phyloP scores from a whole-genome alignment of 192 early-diverging fungal species.

The Coemansia sp. region DNA sequence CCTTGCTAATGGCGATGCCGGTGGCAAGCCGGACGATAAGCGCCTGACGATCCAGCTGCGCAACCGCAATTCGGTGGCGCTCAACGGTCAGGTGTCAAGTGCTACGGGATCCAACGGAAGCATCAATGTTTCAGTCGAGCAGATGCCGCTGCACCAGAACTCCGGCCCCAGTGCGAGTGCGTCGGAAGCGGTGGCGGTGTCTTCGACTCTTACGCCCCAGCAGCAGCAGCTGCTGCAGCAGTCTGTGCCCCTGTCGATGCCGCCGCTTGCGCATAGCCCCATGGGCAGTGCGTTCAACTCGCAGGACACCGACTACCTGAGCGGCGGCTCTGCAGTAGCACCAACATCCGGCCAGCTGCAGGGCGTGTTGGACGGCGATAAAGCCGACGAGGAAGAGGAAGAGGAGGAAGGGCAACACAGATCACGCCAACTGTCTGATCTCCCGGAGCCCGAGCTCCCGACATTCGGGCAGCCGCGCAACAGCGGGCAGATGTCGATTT shows the following conservation, averaged over 20 bases:
- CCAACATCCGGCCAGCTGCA: no score
- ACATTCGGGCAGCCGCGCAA: conserved; percentile 12
- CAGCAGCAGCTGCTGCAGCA: neutral
- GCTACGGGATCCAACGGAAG: neutral
- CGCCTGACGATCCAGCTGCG: conserved; percentile 56
- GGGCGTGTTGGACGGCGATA: neutral
- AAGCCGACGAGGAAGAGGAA: neutral
- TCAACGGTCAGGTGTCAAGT: neutral
- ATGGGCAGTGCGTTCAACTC: conserved; percentile 17
- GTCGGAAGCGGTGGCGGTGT: neutral
- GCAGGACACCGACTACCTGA: conserved; percentile 5
- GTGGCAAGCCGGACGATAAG: conserved; percentile 33
- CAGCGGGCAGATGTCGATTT: conserved; percentile 21
- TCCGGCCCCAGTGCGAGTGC: neutral
- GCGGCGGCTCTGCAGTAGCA: neutral
- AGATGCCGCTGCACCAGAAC: neutral
- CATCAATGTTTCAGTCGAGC: neutral
- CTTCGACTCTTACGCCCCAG: neutral
- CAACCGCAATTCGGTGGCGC: conserved; percentile 44
- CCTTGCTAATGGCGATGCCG: neutral
- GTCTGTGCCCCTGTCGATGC: conserved; percentile 2
- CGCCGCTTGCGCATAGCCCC: conserved; percentile 14
- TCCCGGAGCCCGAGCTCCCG: conserved; percentile 4
- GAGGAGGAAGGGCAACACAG: neutral
- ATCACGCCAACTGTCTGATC: conserved; percentile 3